These are phyloP conservation scores for Termitomyces sp. DNA, from an alignment of 768 basidiomycete genomes.

Conservation along the genomic window DNA sequence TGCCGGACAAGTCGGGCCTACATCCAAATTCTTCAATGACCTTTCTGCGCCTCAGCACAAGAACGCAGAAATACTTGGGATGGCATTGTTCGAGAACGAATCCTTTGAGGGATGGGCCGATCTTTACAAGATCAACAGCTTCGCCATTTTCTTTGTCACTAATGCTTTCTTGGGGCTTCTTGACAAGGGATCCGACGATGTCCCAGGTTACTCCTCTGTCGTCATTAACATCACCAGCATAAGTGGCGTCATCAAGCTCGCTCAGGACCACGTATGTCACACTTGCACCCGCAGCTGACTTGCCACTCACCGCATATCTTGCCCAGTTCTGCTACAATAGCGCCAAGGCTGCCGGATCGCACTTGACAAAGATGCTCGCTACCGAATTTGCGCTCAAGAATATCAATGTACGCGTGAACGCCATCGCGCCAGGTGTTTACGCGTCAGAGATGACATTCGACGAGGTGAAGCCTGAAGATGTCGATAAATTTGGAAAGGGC, in stretches of 20 bases:
- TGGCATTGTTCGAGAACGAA: slow-evolving; percentile 66
- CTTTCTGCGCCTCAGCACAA: slow-evolving; percentile 52
- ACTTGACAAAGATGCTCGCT: slow-evolving; percentile 71
- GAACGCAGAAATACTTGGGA: slow-evolving; percentile 59
- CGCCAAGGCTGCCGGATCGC: slow-evolving; percentile 70
- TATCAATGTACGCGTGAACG: slow-evolving; percentile 65
- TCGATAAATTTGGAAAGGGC: slow-evolving; percentile 52
- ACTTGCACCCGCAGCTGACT: neutral
- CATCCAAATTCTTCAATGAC: slow-evolving; percentile 50
- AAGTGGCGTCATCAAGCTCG: slow-evolving; percentile 63
- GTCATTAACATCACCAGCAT: slow-evolving; percentile 79
- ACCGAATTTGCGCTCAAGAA: slow-evolving; percentile 70
- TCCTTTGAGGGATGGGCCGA: slow-evolving; percentile 56
- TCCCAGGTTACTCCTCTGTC: slow-evolving; percentile 48
- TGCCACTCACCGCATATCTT: neutral
- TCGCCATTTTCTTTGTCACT: slow-evolving; percentile 74
- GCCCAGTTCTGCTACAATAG: slow-evolving; percentile 77
- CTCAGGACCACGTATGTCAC: slow-evolving; percentile 71
- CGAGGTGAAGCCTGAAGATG: slow-evolving; percentile 27
- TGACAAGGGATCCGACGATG: slow-evolving; percentile 62
- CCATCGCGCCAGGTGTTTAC: slow-evolving; percentile 72
- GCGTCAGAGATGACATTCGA: slow-evolving; percentile 71
- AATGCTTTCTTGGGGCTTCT: slow-evolving; percentile 73
- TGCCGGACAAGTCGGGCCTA: slow-evolving; percentile 70
- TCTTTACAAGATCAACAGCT: slow-evolving; percentile 62